Conservation (phyloP, 805 yeast genomes). For the Isabelozyma pseudorhagii region DNA sequence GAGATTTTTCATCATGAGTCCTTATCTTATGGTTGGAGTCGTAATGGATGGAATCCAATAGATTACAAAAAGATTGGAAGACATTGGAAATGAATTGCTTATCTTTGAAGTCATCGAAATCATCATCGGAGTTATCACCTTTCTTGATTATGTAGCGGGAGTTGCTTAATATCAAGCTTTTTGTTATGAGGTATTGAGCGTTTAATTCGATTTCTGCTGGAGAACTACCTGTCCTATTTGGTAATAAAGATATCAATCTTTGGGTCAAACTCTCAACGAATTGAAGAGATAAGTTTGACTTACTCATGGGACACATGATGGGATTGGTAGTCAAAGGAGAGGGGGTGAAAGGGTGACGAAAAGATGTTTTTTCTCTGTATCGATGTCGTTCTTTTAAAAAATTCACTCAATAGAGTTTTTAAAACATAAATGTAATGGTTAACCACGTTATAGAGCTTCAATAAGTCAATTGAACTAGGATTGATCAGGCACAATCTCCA, state of each 20-base stretch:
- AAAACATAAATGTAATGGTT: too few relatives aligned
- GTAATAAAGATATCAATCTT: conserved; percentile 33
- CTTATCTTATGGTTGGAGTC: conserved; percentile 19
- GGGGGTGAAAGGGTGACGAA: neutral
- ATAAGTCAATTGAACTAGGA: too few relatives aligned
- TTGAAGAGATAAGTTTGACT: conserved; percentile 5
- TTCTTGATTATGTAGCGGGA: neutral
- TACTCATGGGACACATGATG: neutral
- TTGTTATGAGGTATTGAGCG: conserved; percentile 34
- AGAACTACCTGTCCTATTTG: conserved; percentile 36
- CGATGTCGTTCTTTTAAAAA: too few relatives aligned
- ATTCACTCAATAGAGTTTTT: too few relatives aligned
- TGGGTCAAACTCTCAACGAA: conserved; percentile 21
- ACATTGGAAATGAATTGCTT: conserved; percentile 14
- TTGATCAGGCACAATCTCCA: too few relatives aligned
- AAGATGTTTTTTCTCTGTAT: neutral
- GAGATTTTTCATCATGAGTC: conserved; percentile 26
- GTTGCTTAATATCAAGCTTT: conserved; percentile 2
- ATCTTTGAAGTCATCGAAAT: neutral
- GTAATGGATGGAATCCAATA: conserved; percentile 19
- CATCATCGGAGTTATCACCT: conserved; percentile 11
- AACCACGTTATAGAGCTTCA: too few relatives aligned
- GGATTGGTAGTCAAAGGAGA: neutral
- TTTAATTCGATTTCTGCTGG: conserved; percentile 39
- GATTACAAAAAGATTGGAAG: conserved; percentile 17